Conservation (phyloP, 2,329 filamentous ascomycete genomes). For the Fusarium sp. region DNA sequence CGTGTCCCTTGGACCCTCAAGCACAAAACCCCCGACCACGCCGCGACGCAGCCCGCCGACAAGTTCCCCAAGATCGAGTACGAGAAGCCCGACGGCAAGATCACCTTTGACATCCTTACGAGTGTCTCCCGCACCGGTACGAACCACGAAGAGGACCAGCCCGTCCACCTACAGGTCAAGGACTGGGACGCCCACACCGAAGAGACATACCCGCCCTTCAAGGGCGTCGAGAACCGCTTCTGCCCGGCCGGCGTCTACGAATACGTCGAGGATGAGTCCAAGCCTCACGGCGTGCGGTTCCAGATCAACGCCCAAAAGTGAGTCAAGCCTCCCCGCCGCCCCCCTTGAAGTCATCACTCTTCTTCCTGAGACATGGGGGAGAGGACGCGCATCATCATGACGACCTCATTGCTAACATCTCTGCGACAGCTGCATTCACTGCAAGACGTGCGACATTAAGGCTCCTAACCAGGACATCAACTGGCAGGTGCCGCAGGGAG, state of each 20-base stretch:
- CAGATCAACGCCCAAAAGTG: constrained; percentile 98
- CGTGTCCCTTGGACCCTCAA: constrained; percentile 91
- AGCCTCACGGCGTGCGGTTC: constrained; percentile 89
- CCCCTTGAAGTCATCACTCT: background rate
- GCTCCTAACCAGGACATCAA: constrained; percentile 97
- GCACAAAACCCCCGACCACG: constrained; percentile 82
- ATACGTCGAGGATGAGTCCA: constrained; percentile 91
- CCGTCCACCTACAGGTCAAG: constrained; percentile 92
- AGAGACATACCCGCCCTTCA: constrained; percentile 85
- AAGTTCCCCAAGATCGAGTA: constrained; percentile 91
- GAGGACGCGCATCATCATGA: background rate
- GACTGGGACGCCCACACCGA: constrained; percentile 94
- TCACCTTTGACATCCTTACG: constrained; percentile 96
- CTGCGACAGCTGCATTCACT: constrained; percentile 86
- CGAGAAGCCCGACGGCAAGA: constrained; percentile 93
- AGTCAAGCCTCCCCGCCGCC: constrained; percentile 54
- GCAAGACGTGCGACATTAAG: constrained; percentile 99
- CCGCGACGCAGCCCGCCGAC: constrained; percentile 82
- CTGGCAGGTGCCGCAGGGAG: constrained; percentile 94
- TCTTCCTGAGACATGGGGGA: background rate
- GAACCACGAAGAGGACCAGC: constrained; percentile 98
- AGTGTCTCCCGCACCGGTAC: constrained; percentile 95
- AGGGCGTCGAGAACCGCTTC: constrained; percentile 95
- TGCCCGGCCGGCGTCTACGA: constrained; percentile 98
- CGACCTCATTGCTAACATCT: constrained; percentile 17